Base-by-base conservation (phyloP, 208 protist species). In the Leishmania guyanensis region DNA sequence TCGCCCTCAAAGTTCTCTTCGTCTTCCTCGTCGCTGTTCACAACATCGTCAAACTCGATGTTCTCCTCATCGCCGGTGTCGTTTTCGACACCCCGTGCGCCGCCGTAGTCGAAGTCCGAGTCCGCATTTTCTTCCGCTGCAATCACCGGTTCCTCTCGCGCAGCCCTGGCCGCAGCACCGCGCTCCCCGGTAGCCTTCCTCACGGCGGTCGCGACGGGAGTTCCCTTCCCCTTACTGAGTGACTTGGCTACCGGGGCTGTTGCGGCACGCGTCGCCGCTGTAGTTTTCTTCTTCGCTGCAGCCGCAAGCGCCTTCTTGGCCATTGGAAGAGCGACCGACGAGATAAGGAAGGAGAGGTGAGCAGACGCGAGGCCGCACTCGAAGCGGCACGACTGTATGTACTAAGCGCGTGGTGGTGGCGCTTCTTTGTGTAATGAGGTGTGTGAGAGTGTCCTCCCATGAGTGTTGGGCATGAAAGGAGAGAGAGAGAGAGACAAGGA, bases 31-130 rank as follows among this genome's bases (percentile, higher is more conserved):
- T 80, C 79, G 77, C 76, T 73, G 3, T 90, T 85, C 54, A 82
- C 71, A 8, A 93, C 86, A 73, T 93, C 91, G 39, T 92, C 87
- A 56, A 92, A 92, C 0, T 87, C 92, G 74, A 93, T 88, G 26
- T 87, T 86, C 10, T 86, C 87, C 64, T 89, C 87, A 4, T 68
- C 81, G 4, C 75, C 10, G 39, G 74, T 20, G 71, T 53, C 58
- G 46, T 53, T 53, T 16, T 20, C 36, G 12, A 26, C 64, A 26
- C 78, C 81, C 4, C 54, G 14, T 20, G 39, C 76, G 22, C 48
- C 70, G 17, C 16, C 68, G 56, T 81, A 75, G 29, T 81, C 22
- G 1, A 65, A 43, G 51, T 56, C 48, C 39, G 75, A 83, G 22
- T 84, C 75, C 50, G 58, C 71, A 1, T 26, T 12, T 6, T 20